Conservation (phyloP, 306 rosid species). For the Vigna nakashimae region DNA sequence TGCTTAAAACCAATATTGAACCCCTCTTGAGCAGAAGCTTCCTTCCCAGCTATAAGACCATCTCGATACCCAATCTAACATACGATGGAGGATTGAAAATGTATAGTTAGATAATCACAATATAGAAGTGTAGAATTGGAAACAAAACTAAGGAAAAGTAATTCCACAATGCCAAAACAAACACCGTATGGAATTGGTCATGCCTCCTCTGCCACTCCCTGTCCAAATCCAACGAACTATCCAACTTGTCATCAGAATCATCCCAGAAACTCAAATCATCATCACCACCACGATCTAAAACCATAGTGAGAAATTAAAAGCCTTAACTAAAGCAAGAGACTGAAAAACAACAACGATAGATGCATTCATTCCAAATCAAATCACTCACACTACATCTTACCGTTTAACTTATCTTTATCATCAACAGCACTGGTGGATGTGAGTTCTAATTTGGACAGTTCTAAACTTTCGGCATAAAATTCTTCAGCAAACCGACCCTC, state of each 20-base stretch:
- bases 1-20: constrained; percentile 81
- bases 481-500: constrained; percentile 71
- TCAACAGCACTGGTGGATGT: constrained; percentile 28
- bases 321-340: constrained; percentile 16
- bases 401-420: constrained; percentile 42
- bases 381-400: constrained; percentile 43
- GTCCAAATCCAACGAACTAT: constrained; percentile 56
- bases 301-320: constrained; percentile 27
- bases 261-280: constrained; percentile 56
- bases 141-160: constrained; percentile 24
- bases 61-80: constrained; percentile 83
- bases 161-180: constrained; percentile 27
- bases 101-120: constrained; percentile 13
- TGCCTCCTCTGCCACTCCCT: constrained; percentile 83
- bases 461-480: constrained; percentile 73
- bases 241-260: constrained; percentile 59
- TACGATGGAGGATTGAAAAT: background rate
- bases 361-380: constrained; percentile 16
- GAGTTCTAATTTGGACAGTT: constrained; percentile 56
- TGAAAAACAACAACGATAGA: background rate
- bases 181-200: constrained; percentile 74
- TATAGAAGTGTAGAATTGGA: constrained; percentile 2
- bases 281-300: constrained; percentile 57
- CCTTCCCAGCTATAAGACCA: constrained; percentile 81
- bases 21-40: constrained; percentile 87